Evolutionary conservation across 257 asterid genomes (phyloP).

Genomic region (Jaltomata sinuosa): DNA sequence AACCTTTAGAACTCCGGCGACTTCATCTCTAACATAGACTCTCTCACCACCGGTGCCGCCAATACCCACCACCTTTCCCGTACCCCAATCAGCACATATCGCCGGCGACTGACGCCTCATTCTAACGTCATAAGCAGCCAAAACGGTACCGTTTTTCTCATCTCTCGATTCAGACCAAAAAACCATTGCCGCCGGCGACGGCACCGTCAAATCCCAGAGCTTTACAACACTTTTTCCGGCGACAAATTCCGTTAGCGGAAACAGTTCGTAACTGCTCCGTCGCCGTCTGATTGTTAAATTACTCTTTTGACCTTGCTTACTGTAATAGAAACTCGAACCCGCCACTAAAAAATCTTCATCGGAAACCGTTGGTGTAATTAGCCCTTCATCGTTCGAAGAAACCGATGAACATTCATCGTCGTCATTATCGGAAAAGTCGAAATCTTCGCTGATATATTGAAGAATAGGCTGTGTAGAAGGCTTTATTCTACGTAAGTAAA

Average conservation of each 20-base stretch:
- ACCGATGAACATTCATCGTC: constrained; percentile 33
- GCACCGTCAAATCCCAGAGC: constrained; percentile 52
- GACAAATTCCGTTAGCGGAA: constrained; percentile 37
- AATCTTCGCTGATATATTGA: constrained; percentile 28
- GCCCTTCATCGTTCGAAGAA: constrained; percentile 28
- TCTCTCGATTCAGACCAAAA: constrained; percentile 35
- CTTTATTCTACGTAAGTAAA: constrained; percentile 34
- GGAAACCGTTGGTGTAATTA: not conserved
- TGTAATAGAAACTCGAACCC: too few relatives aligned
- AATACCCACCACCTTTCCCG: not conserved
- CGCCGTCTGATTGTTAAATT: constrained; percentile 24
- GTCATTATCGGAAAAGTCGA: constrained; percentile 43
- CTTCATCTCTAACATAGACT: constrained; percentile 58
- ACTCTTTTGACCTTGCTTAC: constrained; percentile 29
- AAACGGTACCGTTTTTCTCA: constrained; percentile 33
- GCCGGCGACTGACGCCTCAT: constrained; percentile 44
- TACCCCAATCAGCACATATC: constrained; percentile 39
- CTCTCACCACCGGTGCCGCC: constrained; percentile 13
- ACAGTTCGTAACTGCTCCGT: constrained; percentile 11
- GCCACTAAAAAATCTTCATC: constrained; percentile 38
- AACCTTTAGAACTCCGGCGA: constrained; percentile 45
- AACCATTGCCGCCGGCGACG: constrained; percentile 2
- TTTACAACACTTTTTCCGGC: constrained; percentile 64
- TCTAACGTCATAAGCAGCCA: constrained; percentile 61
- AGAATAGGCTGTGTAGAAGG: constrained; percentile 32